A percentile compares a stretch with the other conserved stretches of the same genome.
phyloP scores from a whole-genome alignment of 2,329 filamentous ascomycete genomes.

The Talaromyces sp. region DNA sequence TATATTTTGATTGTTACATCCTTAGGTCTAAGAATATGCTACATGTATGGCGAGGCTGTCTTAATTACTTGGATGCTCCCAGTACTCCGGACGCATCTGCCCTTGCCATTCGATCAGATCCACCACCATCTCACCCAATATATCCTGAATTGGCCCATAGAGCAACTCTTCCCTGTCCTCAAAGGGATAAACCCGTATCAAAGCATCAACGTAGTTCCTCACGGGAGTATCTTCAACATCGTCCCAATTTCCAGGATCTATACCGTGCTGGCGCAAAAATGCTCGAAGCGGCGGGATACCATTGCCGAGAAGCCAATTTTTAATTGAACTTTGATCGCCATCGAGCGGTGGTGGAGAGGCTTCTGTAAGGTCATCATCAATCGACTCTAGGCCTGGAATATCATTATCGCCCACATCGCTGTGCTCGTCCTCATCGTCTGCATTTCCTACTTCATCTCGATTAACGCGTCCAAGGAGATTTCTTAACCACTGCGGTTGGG shows the following conservation, averaged over 20 bases:
- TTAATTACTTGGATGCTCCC: slow-evolving; percentile 3
- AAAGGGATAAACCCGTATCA: slow-evolving; percentile 25
- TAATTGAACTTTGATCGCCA: slow-evolving; percentile 26
- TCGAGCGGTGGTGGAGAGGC: slow-evolving; percentile 19
- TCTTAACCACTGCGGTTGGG: slow-evolving; percentile 33
- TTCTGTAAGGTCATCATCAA: neutral
- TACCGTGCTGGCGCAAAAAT: slow-evolving; percentile 35
- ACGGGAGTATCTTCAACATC: slow-evolving; percentile 32
- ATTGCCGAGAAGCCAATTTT: slow-evolving; percentile 31
- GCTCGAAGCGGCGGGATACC: slow-evolving; percentile 31
- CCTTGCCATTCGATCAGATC: slow-evolving; percentile 36
- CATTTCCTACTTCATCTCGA: slow-evolving; percentile 20
- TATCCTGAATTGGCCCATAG: slow-evolving; percentile 27
- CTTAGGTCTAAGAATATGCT: neutral
- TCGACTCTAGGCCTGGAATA: slow-evolving; percentile 14
- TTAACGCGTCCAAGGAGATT: slow-evolving; percentile 34
- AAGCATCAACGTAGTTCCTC: slow-evolving; percentile 32
- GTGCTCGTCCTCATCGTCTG: slow-evolving; percentile 21
- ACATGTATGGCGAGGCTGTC: neutral
- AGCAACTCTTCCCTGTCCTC: slow-evolving; percentile 25
- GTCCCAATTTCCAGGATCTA: slow-evolving; percentile 41
- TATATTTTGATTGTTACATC: neutral
- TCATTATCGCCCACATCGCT: slow-evolving; percentile 19
- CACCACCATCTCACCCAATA: slow-evolving; percentile 32
- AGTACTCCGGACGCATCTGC: slow-evolving; percentile 23